Evolutionary conservation across 2,329 filamentous ascomycete species (phyloP).

Genomic region (Trichoderma sp.): DNA sequence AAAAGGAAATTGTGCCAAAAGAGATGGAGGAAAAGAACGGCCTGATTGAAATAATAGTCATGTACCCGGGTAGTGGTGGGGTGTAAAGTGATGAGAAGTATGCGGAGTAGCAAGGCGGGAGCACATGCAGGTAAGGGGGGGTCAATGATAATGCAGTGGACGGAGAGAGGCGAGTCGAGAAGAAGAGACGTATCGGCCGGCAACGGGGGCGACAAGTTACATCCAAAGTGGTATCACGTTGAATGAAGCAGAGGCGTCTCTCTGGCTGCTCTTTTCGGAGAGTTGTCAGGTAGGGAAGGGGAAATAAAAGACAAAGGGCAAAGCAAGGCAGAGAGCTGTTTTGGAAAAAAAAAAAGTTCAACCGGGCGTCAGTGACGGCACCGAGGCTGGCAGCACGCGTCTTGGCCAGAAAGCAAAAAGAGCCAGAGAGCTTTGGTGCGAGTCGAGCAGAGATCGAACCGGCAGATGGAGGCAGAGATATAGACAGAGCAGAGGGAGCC

Average conservation of each 20-base stretch:
- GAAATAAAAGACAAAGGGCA: background rate
- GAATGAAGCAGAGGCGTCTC: constrained; percentile 25
- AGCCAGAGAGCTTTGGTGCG: background rate
- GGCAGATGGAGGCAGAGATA: background rate
- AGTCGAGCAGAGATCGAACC: background rate
- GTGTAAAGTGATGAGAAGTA: constrained; percentile 34
- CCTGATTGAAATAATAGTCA: constrained; percentile 32
- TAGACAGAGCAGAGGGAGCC: constrained; percentile 18
- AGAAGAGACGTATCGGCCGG: constrained; percentile 30
- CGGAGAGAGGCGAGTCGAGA: constrained; percentile 33
- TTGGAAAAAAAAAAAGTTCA: background rate
- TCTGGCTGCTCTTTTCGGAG: background rate
- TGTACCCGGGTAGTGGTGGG: constrained; percentile 35
- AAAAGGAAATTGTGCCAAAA: constrained; percentile 25
- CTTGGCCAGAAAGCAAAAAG: constrained; percentile 3
- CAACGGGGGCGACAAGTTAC: constrained; percentile 33
- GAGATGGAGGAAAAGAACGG: constrained; percentile 26
- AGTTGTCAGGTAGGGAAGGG: background rate
- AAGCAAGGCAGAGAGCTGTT: background rate
- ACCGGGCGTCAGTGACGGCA: background rate
- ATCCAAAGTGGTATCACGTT: constrained; percentile 37
- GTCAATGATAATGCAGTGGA: constrained; percentile 35
- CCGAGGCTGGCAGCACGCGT: constrained; percentile 13
- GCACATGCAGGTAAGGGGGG: constrained; percentile 44
- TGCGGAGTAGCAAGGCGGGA: constrained; percentile 45